Evolutionary conservation across 2,329 filamentous ascomycete genomes (phyloP).

Genomic region (Curvularia verruculosa): DNA sequence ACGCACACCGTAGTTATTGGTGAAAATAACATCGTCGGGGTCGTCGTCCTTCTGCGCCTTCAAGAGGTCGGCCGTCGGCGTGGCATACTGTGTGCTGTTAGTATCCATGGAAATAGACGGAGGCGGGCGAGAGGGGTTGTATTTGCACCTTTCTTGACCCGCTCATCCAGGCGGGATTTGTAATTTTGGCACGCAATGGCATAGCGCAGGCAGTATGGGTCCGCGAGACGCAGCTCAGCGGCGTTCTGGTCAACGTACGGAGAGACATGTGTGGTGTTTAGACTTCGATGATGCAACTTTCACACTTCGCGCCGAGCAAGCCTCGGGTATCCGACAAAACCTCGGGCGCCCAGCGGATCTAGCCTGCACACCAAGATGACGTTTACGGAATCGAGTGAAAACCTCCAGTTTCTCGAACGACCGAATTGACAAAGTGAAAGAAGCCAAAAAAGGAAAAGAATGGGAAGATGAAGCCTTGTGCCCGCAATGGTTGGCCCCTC

Average conservation of each 20-base stretch:
- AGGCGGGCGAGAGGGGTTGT: constrained; percentile 8
- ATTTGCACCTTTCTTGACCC: constrained; percentile 58
- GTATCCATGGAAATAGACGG: neutral
- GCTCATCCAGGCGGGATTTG: constrained; percentile 62
- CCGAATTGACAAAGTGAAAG: neutral
- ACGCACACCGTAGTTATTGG: constrained; percentile 84
- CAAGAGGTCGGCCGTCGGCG: constrained; percentile 41
- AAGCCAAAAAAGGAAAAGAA: neutral
- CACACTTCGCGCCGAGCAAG: constrained; percentile 35
- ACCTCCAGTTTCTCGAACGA: neutral
- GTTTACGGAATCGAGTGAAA: neutral
- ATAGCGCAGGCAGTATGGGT: constrained; percentile 57
- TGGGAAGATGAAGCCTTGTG: constrained; percentile 24
- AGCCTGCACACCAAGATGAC: neutral
- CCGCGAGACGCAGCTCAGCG: constrained; percentile 49
- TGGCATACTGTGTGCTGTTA: constrained; percentile 43
- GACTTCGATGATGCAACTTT: constrained; percentile 39
- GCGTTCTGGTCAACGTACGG: constrained; percentile 49
- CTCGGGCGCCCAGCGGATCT: neutral
- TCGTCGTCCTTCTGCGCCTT: constrained; percentile 72
- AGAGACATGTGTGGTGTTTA: constrained; percentile 53
- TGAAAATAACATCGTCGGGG: constrained; percentile 90
- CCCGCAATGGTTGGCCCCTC: constrained; percentile 11
- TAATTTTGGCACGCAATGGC: constrained; percentile 80
- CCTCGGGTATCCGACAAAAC: constrained; percentile 45